Base-by-base conservation (phyloP, 2,329 filamentous ascomycete species). In the Ceratocystis diversiconidia region DNA sequence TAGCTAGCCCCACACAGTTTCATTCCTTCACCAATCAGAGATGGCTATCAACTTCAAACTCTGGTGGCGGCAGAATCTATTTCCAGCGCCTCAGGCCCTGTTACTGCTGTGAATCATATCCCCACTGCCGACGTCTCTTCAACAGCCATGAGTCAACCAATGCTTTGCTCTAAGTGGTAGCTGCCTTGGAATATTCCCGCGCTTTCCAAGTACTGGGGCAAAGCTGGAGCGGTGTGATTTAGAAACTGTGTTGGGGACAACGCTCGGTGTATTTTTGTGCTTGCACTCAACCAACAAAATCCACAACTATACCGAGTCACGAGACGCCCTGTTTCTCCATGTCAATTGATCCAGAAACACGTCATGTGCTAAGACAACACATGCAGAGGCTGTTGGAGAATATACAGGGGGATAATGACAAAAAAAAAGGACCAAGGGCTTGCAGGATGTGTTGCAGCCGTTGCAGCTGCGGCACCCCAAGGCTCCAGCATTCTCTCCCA, bases 331-430 rank as follows among this genome's bases (percentile, higher is more conserved):
- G 17, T 59, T 59, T 59, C 28, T 59, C 55, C 55, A 59, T 59
- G 25, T 28, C 55, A 59, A 25, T 52, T 30, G 30, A 32, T 19
- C 55, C 25, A 59, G 17, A 59, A 59, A 30, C 55, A 59, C 55
- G 55, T 59, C 55, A 59, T 59, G 55, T 59, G 55, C 55, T 8
- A n/a, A 7, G 55, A 59, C 55, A 59, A 59, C 55, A 32, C 55
- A 59, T 59, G 55, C 55, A 59, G 55, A 6, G 6, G 25, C 7
- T 32, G 48, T 59, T 59, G 55, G 55, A 36, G 55, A 59, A 59
- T 17, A 2, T 15, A 15, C 36, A n/a, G 22, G 36, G 28, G 43
- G 30, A 63, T 32, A 44, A 62, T 62, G 30, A 62, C 43, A 8
- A 15, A 12, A 41, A 41, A 41, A 41, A 41, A 41, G 12, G 36